Percentiles rank a stretch among this genome's conserved stretches.
phyloP scores from a whole-genome alignment of 148 eudicot genomes.

The Beta vulgaris region DNA sequence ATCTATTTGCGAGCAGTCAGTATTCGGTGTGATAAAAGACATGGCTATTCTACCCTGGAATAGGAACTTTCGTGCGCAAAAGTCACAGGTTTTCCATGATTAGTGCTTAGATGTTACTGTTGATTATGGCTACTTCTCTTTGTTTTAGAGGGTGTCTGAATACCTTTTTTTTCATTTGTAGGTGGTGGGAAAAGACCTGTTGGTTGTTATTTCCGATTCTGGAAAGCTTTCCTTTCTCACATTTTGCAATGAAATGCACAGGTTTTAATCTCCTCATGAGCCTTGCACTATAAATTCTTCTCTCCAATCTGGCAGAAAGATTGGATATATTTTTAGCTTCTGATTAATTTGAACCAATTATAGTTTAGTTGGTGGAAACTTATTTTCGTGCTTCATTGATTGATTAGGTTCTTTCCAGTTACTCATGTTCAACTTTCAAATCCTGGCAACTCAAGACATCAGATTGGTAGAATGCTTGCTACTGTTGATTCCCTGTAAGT shows the following conservation, averaged over 20 bases:
- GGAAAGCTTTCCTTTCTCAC: conserved; percentile 90
- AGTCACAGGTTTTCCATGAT: conserved; percentile 47
- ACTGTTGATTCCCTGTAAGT: conserved; percentile 72
- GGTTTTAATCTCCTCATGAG: conserved; percentile 35
- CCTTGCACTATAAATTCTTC: conserved; percentile 9
- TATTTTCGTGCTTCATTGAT: conserved; percentile 23
- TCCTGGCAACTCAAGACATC: conserved; percentile 78
- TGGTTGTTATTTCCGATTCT: conserved; percentile 83
- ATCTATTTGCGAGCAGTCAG: conserved; percentile 88
- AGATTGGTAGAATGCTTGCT: conserved; percentile 85
- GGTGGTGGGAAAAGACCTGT: conserved; percentile 64
- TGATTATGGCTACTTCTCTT: background rate
- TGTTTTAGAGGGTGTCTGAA: background rate
- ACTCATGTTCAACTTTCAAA: conserved; percentile 76
- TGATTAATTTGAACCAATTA: conserved; percentile 1
- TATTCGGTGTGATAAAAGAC: conserved; percentile 89
- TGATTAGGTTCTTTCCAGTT: conserved; percentile 71
- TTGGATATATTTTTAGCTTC: background rate
- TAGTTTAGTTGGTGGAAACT: conserved; percentile 1
- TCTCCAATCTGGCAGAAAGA: background rate
- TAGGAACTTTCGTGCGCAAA: conserved; percentile 36
- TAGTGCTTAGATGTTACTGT: conserved; percentile 6
- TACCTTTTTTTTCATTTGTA: conserved; percentile 27
- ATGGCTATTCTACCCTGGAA: conserved; percentile 75
- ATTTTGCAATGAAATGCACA: conserved; percentile 87